Percentiles rank a stretch among this genome's conserved stretches.
phyloP scores from a whole-genome alignment of 805 yeast species.

The Wickerhamomyces kurtzmanii region DNA sequence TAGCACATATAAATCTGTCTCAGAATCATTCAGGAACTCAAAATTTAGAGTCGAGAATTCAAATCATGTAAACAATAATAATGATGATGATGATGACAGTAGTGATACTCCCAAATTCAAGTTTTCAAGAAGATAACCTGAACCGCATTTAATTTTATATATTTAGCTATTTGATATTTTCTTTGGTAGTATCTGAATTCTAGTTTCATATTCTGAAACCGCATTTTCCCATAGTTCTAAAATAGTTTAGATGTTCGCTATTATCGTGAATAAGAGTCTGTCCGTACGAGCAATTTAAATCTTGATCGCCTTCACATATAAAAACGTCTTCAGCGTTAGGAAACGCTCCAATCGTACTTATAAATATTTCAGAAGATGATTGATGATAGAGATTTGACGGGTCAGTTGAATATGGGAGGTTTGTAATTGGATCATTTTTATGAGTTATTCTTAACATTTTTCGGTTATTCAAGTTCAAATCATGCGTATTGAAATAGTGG shows the following conservation, averaged over 20 bases:
- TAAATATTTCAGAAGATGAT: constrained; percentile 13
- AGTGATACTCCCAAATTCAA: constrained; percentile 26
- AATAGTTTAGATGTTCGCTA: constrained; percentile 17
- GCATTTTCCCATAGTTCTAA: constrained; percentile 17
- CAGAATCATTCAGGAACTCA: too few relatives aligned
- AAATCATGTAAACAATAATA: too few relatives aligned
- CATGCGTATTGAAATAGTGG: constrained; percentile 2
- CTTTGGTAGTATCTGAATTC: background rate
- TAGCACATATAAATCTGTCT: too few relatives aligned
- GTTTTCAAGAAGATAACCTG: constrained; percentile 15
- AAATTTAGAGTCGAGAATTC: too few relatives aligned
- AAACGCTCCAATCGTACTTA: constrained; percentile 11
- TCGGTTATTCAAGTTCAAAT: constrained; percentile 1
- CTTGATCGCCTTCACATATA: constrained; percentile 63
- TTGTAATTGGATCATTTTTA: constrained; percentile 16
- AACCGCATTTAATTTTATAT: background rate
- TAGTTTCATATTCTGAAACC: constrained; percentile 8
- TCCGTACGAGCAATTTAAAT: constrained; percentile 35
- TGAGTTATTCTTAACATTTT: constrained; percentile 13
- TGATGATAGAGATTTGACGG: constrained; percentile 10
- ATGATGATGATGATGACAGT: constrained; percentile 18
- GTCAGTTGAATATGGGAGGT: constrained; percentile 12
- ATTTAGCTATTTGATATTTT: too few relatives aligned
- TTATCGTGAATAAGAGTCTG: constrained; percentile 9
- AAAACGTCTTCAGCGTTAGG: constrained; percentile 42